A percentile compares a stretch with the other conserved stretches of the same genome.
These are phyloP conservation scores for Elsinoe australis DNA, from an alignment of 2,329 filamentous ascomycete species.

Conservation along the genomic window DNA sequence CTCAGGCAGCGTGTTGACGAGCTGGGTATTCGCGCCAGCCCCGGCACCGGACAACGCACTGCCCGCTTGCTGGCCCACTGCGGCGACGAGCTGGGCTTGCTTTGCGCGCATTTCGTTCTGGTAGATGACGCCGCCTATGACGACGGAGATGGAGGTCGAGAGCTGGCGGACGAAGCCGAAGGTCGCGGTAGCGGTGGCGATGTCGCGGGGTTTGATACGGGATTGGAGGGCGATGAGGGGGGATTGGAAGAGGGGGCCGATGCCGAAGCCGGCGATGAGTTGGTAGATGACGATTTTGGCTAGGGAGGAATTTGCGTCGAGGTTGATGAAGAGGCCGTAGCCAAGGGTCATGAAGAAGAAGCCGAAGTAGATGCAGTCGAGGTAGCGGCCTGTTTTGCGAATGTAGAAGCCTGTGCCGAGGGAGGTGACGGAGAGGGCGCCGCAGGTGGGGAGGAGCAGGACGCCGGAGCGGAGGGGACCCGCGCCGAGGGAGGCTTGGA, in stretches of 20 bases:
- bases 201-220: constrained; percentile 51
- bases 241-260: constrained; percentile 60
- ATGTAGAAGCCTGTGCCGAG: constrained; percentile 36
- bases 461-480: constrained; percentile 65
- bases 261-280: constrained; percentile 55
- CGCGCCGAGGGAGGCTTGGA: constrained; percentile 65
- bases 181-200: constrained; percentile 56
- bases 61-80: constrained; percentile 48
- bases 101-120: constrained; percentile 62
- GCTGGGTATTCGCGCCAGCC: constrained; percentile 53
- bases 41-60: constrained; percentile 49
- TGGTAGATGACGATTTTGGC: constrained; percentile 45
- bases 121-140: constrained; percentile 66
- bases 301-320: constrained; percentile 30
- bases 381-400: constrained; percentile 40
- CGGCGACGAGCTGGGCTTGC: constrained; percentile 39
- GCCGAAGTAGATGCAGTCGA: constrained; percentile 47
- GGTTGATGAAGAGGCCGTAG: constrained; percentile 34
- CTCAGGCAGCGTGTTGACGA: constrained; percentile 47
- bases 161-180: constrained; percentile 60
- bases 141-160: constrained; percentile 57
- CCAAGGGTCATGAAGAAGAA: constrained; percentile 34
- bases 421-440: constrained; percentile 29
- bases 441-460: constrained; percentile 37
- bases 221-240: constrained; percentile 60